Evolutionary conservation across 1,284 basidiomycete genomes (phyloP).

Genomic region (Boletellus deceptivus): DNA sequence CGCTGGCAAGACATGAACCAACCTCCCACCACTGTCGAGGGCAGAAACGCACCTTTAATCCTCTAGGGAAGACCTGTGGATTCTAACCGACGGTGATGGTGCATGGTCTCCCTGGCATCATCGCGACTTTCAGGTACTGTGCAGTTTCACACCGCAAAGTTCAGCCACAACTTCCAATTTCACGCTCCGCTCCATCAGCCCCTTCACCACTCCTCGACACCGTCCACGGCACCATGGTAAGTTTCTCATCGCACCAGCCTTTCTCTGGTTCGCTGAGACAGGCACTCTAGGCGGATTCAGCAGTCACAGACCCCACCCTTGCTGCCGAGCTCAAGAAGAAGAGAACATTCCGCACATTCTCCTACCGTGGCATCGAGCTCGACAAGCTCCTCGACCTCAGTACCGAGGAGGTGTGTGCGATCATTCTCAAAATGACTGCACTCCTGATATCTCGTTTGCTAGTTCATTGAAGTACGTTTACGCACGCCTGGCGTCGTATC

Average conservation of each 20-base stretch:
- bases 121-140: constrained; percentile 41
- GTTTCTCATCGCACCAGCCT: constrained; percentile 17
- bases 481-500: constrained; percentile 4
- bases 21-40: background rate
- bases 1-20: constrained; percentile 44
- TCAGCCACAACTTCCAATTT: constrained; percentile 44
- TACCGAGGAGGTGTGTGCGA: constrained; percentile 81
- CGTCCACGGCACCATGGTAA: constrained; percentile 53
- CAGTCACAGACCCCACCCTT: constrained; percentile 81
- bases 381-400: constrained; percentile 95
- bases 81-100: constrained; percentile 67
- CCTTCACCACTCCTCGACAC: constrained; percentile 19
- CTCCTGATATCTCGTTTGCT: constrained; percentile 2
- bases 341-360: constrained; percentile 98
- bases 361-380: constrained; percentile 96
- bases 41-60: constrained; percentile 70
- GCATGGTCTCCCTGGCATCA: background rate
- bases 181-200: constrained; percentile 39
- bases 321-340: constrained; percentile 97
- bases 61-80: constrained; percentile 84
- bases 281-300: constrained; percentile 64
- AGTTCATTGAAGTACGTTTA: constrained; percentile 74
- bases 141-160: constrained; percentile 52
- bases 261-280: background rate
- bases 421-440: background rate